A percentile compares a stretch with the other conserved stretches of the same genome.
Evolutionary conservation across 352 stramenopile species (phyloP).

Genomic region (Phytophthora niederhauseri): DNA sequence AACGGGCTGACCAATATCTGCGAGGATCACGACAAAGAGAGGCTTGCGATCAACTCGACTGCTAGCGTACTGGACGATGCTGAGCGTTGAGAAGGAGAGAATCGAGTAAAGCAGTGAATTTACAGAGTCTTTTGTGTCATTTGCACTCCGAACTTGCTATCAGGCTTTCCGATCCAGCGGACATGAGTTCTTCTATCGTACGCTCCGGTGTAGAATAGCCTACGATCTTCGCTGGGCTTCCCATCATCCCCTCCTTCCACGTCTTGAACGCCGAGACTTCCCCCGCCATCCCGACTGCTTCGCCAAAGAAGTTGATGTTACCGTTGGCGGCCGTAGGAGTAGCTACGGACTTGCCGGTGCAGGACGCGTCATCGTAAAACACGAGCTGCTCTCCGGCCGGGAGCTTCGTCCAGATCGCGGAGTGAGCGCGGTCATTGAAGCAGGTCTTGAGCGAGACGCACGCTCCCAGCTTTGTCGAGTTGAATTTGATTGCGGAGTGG

Average conservation of each 20-base stretch:
- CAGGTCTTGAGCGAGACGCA: conserved; percentile 1
- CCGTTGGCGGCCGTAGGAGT: neutral
- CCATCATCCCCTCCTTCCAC: neutral
- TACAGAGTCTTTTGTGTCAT: neutral
- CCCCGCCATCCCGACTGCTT: neutral
- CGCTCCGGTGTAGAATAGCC: neutral
- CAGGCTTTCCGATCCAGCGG: neutral
- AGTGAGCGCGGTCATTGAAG: neutral
- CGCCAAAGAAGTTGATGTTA: neutral
- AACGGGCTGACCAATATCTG: conserved; percentile 25
- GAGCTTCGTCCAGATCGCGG: neutral
- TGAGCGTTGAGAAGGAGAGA: neutral
- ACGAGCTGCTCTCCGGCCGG: neutral
- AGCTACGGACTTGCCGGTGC: neutral
- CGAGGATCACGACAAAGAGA: conserved; percentile 6
- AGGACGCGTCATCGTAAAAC: neutral
- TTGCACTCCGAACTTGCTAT: neutral
- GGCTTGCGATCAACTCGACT: conserved; percentile 8
- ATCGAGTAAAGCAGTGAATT: neutral
- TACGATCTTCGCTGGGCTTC: neutral
- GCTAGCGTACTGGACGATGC: neutral
- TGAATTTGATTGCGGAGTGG: neutral
- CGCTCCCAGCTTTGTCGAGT: neutral
- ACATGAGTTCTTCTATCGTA: neutral
- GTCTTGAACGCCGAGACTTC: neutral